These are phyloP conservation scores for Dendrocalamus latiflorus DNA, from an alignment of 202 grass and related monocot genomes.

Conservation along the genomic window DNA sequence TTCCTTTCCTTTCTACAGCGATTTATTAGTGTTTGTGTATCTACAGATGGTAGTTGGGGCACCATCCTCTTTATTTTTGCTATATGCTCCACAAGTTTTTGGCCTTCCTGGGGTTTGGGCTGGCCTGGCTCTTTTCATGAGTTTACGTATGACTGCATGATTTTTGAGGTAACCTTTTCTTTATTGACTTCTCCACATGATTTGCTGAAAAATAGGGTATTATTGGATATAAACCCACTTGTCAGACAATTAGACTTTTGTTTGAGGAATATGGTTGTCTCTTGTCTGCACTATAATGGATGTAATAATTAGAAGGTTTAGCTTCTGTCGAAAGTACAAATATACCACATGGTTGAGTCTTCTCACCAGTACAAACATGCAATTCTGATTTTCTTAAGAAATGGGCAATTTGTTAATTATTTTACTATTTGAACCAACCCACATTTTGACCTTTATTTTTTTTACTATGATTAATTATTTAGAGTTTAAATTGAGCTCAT, in stretches of 20 bases:
- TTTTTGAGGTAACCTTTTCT: conserved; percentile 47
- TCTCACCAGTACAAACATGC: too few species aligned
- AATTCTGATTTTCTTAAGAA: not conserved
- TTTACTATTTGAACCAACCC: not conserved
- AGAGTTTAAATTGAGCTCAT: not conserved
- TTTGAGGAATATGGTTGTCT: conserved; percentile 3
- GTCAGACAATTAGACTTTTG: not conserved
- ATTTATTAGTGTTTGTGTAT: conserved; percentile 28
- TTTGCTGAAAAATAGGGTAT: not conserved
- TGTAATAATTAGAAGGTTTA: not conserved
- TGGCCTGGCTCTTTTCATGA: conserved; percentile 73
- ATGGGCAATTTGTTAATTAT: not conserved
- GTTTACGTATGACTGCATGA: conserved; percentile 56
- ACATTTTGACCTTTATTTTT: not conserved
- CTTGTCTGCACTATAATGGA: not conserved
- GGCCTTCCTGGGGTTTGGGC: conserved; percentile 69
- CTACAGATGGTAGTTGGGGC: conserved; percentile 55
- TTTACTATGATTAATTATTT: not conserved
- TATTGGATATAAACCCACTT: not conserved
- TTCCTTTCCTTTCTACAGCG: conserved; percentile 20
- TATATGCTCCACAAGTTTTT: conserved; percentile 48
- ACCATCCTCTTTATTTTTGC: conserved; percentile 61
- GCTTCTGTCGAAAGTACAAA: too few species aligned
- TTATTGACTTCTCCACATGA: not conserved
- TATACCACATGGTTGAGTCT: too few species aligned